A percentile compares a stretch with the other conserved stretches of the same genome.
These are phyloP conservation scores for Rhynchosporium agropyri DNA, from an alignment of 2,329 filamentous ascomycete genomes.

Conservation along the genomic window DNA sequence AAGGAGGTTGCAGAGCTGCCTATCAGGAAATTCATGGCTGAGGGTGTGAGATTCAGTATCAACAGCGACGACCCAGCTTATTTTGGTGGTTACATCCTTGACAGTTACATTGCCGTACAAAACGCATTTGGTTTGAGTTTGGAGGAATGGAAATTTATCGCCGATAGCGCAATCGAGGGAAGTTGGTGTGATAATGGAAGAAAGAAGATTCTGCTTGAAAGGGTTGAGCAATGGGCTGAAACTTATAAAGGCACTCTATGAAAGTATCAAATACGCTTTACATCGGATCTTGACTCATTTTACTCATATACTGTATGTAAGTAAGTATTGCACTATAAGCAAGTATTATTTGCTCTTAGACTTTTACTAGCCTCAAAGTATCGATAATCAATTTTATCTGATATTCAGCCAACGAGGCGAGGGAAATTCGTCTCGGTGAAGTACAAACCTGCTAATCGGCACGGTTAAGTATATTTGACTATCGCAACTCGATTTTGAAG, in stretches of 20 bases:
- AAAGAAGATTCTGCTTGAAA: slow-evolving; percentile 59
- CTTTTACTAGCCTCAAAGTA: too few species aligned
- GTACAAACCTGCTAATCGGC: too few species aligned
- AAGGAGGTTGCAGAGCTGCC: slow-evolving; percentile 49
- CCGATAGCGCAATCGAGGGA: slow-evolving; percentile 61
- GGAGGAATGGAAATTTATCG: slow-evolving; percentile 69
- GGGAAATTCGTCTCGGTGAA: too few species aligned
- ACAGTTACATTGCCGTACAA: slow-evolving; percentile 77
- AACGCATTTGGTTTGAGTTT: slow-evolving; percentile 66
- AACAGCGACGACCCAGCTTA: slow-evolving; percentile 54
- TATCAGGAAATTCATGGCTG: slow-evolving; percentile 48
- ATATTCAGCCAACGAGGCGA: too few species aligned
- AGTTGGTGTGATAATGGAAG: slow-evolving; percentile 70
- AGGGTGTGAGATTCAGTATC: slow-evolving; percentile 51
- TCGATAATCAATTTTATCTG: too few species aligned
- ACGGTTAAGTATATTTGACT: too few species aligned
- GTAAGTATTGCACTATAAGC: background rate
- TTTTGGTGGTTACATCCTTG: slow-evolving; percentile 74
- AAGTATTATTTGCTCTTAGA: too few species aligned
- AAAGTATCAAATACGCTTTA: background rate
- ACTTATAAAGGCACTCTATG: slow-evolving; percentile 28
- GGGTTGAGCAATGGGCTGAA: slow-evolving; percentile 46
- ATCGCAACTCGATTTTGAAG: too few species aligned
- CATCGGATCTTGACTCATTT: too few species aligned
- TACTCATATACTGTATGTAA: too few species aligned